Evolutionary conservation across 192 early-diverging fungal species (phyloP), one percentile per base, ranked within the genome.

Genomic region (Coemansia sp.): DNA sequence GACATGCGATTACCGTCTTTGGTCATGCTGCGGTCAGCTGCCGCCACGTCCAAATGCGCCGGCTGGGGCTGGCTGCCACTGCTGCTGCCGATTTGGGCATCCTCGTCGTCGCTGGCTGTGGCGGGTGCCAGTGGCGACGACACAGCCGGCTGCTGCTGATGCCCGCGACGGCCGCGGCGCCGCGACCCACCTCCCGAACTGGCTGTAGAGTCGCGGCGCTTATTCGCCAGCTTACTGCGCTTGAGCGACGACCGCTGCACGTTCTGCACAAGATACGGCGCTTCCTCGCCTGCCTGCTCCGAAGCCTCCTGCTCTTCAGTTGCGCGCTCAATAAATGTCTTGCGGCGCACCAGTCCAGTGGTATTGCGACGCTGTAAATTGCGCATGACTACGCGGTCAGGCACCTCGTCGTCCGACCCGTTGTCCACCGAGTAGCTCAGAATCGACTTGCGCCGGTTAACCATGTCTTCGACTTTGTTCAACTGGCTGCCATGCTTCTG

Each of bases 161-260:
- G 14, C 9, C 26, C 44, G 5, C 46, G 44, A 11, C 46, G 34
- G 38, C 59, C 53, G 9, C 68, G 19, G 25, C 63, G 51, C 26
- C 60, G 61, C 46, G 69, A 17, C 38, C 51, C 34, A 17, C 65
- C 61, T 5, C 68, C 55, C 12, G 40, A 47, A 44, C 72, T 68
- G 11, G 72, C 72, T 0, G 75, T 74, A 12, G 81, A 83, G 65
- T 83, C 81, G 9, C 76, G 59, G 11, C 82, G 66, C 53, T 79
- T 75, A 26, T 78, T 79, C 10, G 82, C 68, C 67, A 74, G 69
- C 57, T 79, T 75, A 56, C 73, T 83, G 51, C 82, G 72, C 67
- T 83, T 79, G 15, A 83, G 59, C 49, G 76, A 74, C 25, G 82
- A 76, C 51, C 68, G 50, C 57, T 71, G 72, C 38, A 70, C 68